Conservation (phyloP, 23 red algal genomes). For the Porphyridium purpureum region DNA sequence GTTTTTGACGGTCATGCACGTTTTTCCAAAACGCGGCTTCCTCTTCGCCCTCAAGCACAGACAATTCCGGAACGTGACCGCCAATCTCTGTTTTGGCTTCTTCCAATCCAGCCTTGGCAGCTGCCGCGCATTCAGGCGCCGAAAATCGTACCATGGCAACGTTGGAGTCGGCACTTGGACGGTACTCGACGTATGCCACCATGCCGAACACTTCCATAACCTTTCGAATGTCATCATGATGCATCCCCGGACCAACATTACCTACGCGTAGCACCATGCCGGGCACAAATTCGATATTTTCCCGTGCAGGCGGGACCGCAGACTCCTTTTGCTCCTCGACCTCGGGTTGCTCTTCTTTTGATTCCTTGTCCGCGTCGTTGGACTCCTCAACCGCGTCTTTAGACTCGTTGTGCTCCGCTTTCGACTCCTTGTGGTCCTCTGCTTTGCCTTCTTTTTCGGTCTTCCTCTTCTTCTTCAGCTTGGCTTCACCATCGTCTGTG, state of each 20-base stretch:
- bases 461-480: slow-evolving; percentile 14
- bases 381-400: neutral
- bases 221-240: slow-evolving; percentile 67
- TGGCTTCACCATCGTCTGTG: slow-evolving; percentile 8
- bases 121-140: slow-evolving; percentile 14
- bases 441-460: slow-evolving; percentile 4
- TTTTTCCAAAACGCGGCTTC: slow-evolving; percentile 21
- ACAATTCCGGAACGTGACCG: slow-evolving; percentile 26
- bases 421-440: slow-evolving; percentile 10
- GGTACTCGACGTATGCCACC: slow-evolving; percentile 64
- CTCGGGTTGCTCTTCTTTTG: slow-evolving; percentile 1
- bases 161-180: slow-evolving; percentile 9
- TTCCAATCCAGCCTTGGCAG: slow-evolving; percentile 14
- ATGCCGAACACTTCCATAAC: slow-evolving; percentile 43
- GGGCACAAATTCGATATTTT: slow-evolving; percentile 5
- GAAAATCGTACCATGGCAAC: slow-evolving; percentile 54
- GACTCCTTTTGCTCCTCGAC: neutral
- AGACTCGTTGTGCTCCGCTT: neutral
- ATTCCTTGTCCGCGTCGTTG: neutral
- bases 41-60: slow-evolving; percentile 18
- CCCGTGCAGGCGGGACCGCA: neutral
- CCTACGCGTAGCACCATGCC: slow-evolving; percentile 67
- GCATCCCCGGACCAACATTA: slow-evolving; percentile 29
- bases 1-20: too few relatives aligned
- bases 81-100: slow-evolving; percentile 26